Evolutionary conservation across 805 yeast genomes (phyloP).

Genomic region (Clavispora vitiphila): DNA sequence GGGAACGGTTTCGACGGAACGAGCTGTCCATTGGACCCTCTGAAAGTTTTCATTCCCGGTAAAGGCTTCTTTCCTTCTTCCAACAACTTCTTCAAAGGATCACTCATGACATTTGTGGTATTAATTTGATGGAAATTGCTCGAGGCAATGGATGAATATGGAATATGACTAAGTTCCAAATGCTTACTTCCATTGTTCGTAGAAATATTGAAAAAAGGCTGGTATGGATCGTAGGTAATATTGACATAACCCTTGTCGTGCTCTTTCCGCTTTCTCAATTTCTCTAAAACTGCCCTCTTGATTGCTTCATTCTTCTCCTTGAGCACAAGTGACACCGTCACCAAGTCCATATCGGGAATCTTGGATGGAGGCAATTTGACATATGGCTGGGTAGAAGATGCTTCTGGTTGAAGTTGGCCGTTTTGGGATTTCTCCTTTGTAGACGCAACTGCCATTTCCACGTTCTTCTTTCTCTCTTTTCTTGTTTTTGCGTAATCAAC

Average conservation of each 20-base stretch:
- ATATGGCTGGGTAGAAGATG: constrained; percentile 60
- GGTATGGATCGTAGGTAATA: constrained; percentile 79
- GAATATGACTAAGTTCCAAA: constrained; percentile 56
- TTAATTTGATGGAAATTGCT: constrained; percentile 63
- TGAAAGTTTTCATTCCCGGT: constrained; percentile 41
- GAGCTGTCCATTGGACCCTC: constrained; percentile 48
- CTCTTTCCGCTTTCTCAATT: constrained; percentile 65
- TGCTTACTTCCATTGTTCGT: constrained; percentile 43
- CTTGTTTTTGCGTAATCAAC: constrained; percentile 7
- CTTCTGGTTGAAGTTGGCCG: constrained; percentile 14
- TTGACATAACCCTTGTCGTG: constrained; percentile 77
- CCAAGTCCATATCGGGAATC: constrained; percentile 87
- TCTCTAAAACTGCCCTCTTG: constrained; percentile 79
- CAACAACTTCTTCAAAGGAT: constrained; percentile 33
- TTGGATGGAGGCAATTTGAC: constrained; percentile 85
- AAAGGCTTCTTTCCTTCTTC: constrained; percentile 44
- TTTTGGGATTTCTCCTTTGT: constrained; percentile 11
- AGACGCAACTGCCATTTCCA: constrained; percentile 14
- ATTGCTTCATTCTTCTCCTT: constrained; percentile 73
- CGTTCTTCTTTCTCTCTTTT: constrained; percentile 13
- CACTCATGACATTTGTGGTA: constrained; percentile 49
- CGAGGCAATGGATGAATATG: constrained; percentile 72
- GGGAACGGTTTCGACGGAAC: constrained; percentile 46
- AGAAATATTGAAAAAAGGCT: constrained; percentile 71
- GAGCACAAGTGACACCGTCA: constrained; percentile 71